Evolutionary conservation across 2,329 filamentous ascomycete genomes (phyloP).

Genomic region (Cercospora brassicicola): DNA sequence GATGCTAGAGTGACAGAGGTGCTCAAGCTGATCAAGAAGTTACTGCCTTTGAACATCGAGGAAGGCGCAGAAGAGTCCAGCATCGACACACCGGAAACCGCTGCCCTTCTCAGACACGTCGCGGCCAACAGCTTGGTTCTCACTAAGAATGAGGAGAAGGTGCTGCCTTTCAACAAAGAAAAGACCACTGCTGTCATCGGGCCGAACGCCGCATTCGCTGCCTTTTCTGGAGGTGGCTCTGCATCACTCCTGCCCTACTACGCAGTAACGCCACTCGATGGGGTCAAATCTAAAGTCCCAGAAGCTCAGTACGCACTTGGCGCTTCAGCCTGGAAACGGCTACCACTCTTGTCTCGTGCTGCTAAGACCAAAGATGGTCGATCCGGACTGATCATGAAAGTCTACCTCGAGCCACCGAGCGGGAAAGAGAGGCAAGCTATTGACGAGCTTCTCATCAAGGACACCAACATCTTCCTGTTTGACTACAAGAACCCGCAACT

Average conservation of each 20-base stretch:
- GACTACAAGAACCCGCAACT: slow-evolving; percentile 51
- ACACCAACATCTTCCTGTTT: slow-evolving; percentile 48
- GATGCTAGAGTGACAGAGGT: slow-evolving; percentile 62
- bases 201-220: slow-evolving; percentile 69
- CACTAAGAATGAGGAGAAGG: slow-evolving; percentile 66
- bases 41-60: slow-evolving; percentile 30
- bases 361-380: slow-evolving; percentile 28
- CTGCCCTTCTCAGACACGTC: slow-evolving; percentile 33
- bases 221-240: slow-evolving; percentile 45
- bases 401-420: slow-evolving; percentile 52
- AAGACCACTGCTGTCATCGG: slow-evolving; percentile 73
- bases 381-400: slow-evolving; percentile 32
- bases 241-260: slow-evolving; percentile 40
- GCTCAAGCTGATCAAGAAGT: slow-evolving; percentile 57
- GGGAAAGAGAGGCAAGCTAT: slow-evolving; percentile 50
- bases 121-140: slow-evolving; percentile 36
- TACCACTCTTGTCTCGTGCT: slow-evolving; percentile 32
- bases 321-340: slow-evolving; percentile 34
- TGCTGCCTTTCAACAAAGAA: slow-evolving; percentile 65
- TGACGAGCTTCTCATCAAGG: slow-evolving; percentile 51
- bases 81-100: slow-evolving; percentile 37
- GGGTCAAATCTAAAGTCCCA: slow-evolving; percentile 31
- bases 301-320: slow-evolving; percentile 30
- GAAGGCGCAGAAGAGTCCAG: slow-evolving; percentile 36
- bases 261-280: slow-evolving; percentile 37